Percentiles rank a stretch among this genome's conserved stretches.
Evolutionary conservation across 306 rosid genomes (phyloP).

Genomic region (Sophora flavescens): DNA sequence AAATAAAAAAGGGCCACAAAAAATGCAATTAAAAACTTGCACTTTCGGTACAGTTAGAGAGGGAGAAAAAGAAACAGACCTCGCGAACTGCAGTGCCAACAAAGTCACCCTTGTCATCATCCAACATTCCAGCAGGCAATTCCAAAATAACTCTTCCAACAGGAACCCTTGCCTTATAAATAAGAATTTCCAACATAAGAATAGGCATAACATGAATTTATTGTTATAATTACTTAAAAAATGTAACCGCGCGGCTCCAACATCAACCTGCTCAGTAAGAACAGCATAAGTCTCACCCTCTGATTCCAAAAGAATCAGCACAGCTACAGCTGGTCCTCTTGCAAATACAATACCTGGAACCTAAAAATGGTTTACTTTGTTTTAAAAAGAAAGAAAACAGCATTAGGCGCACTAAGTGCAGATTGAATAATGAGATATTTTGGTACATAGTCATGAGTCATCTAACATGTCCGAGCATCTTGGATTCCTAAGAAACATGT

Average conservation of each 20-base stretch:
- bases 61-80: conserved; percentile 55
- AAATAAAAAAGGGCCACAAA: conserved; percentile 17
- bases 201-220: conserved; percentile 28
- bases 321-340: conserved; percentile 92
- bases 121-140: conserved; percentile 98
- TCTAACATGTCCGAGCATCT: conserved; percentile 30
- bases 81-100: conserved; percentile 94
- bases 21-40: conserved; percentile 8
- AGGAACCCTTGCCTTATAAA: conserved; percentile 85
- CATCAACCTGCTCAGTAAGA: conserved; percentile 87
- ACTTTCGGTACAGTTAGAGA: conserved; percentile 25
- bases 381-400: conserved; percentile 48
- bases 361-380: conserved; percentile 62
- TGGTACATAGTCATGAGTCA: background rate
- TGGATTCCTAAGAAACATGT: conserved; percentile 6
- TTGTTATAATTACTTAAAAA: background rate
- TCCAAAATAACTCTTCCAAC: conserved; percentile 82
- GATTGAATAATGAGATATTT: background rate
- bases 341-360: conserved; percentile 98
- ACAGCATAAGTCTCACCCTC: conserved; percentile 86
- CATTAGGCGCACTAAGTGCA: conserved; percentile 40
- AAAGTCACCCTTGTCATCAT: conserved; percentile 80
- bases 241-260: conserved; percentile 23
- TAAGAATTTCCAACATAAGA: conserved; percentile 43
- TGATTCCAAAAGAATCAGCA: conserved; percentile 82